phyloP scores from a whole-genome alignment of 169 alveolate genomes.

The Perkinsus marinus region DNA sequence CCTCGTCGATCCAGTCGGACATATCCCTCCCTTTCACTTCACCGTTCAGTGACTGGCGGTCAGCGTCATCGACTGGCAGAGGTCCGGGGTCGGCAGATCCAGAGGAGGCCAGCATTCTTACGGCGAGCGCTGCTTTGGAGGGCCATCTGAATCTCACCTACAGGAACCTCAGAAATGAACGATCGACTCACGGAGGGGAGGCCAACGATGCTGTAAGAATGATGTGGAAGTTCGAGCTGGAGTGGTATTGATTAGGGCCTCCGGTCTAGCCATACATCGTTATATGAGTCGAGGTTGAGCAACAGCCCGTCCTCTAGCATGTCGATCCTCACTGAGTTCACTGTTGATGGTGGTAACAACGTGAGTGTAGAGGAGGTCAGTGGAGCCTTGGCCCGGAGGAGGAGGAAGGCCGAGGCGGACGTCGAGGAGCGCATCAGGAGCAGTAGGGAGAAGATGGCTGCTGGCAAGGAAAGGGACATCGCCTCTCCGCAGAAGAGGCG shows the following conservation, averaged over 20 bases:
- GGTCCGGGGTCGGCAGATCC: background rate
- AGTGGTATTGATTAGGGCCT: background rate
- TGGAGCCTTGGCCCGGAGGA: background rate
- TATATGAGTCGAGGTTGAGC: background rate
- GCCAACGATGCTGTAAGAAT: background rate
- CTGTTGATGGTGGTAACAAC: background rate
- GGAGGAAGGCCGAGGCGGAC: background rate
- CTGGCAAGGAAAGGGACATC: background rate
- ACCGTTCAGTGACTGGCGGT: background rate
- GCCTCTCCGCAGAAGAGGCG: background rate
- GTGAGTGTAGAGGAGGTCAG: background rate
- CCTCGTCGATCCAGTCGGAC: background rate
- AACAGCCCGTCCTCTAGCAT: background rate
- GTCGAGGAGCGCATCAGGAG: background rate
- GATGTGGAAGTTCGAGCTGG: too few relatives aligned
- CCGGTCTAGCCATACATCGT: background rate
- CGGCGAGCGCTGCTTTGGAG: background rate
- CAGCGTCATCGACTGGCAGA: background rate
- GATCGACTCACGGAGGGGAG: background rate
- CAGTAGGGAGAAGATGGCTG: background rate
- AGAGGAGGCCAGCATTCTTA: background rate
- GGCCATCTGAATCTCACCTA: background rate
- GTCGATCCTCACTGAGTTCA: background rate
- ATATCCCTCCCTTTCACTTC: background rate
- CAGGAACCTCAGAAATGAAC: background rate